Evolutionary conservation across 495 filamentous ascomycete species (phyloP).

Genomic region (Aspergillus carlsbadensis): DNA sequence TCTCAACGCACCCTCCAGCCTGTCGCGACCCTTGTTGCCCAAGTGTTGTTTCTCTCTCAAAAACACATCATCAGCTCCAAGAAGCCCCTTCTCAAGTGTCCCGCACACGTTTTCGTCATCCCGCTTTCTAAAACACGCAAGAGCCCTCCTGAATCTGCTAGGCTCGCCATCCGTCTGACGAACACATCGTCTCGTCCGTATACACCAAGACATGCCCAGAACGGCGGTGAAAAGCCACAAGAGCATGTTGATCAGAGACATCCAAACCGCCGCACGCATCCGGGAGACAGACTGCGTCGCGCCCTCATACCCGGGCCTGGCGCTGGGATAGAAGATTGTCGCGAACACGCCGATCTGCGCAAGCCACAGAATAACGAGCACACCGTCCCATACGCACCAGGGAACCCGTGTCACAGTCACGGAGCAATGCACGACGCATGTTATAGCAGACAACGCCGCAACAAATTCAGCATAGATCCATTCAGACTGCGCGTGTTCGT

Average conservation of each 20-base stretch:
- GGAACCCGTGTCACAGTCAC: conserved; percentile 54
- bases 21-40: too few relatives aligned
- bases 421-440: conserved; percentile 56
- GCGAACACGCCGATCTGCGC: conserved; percentile 71
- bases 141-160: neutral
- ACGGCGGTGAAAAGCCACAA: conserved; percentile 63
- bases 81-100: neutral
- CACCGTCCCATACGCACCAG: conserved; percentile 60
- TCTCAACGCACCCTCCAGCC: too few relatives aligned
- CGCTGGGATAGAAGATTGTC: conserved; percentile 60
- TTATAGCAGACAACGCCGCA: conserved; percentile 56
- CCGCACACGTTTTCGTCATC: neutral
- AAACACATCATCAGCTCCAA: neutral
- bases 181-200: conserved; percentile 4
- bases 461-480: conserved; percentile 72
- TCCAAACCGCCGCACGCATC: conserved; percentile 78
- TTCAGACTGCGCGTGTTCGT: conserved; percentile 53
- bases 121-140: neutral
- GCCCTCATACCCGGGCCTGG: conserved; percentile 52
- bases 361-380: conserved; percentile 70
- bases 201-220: conserved; percentile 25
- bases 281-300: conserved; percentile 40
- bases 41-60: too few relatives aligned
- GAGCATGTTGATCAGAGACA: conserved; percentile 63
- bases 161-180: neutral